Evolutionary conservation across 257 asterid species (phyloP).

Genomic region (Anisodus acutangulus): DNA sequence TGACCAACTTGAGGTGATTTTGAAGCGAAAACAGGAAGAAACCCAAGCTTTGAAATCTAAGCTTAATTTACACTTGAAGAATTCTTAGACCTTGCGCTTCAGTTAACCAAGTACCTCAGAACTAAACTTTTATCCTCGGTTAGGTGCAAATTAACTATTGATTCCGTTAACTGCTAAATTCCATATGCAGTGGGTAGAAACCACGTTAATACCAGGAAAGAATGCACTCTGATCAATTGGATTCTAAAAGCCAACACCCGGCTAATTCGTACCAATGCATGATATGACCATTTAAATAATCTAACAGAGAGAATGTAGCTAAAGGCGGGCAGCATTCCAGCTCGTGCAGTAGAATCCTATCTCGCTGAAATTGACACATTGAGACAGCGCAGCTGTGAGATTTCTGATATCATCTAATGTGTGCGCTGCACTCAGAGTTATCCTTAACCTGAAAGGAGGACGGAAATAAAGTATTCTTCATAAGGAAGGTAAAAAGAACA

Average conservation of each 20-base stretch:
- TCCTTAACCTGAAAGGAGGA: constrained; percentile 62
- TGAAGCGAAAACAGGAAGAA: too few species aligned
- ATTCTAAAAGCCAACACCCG: not conserved
- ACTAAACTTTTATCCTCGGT: too few species aligned
- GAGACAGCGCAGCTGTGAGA: constrained; percentile 68
- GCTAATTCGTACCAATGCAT: not conserved
- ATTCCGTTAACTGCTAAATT: not conserved
- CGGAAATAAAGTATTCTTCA: not conserved
- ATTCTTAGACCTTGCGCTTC: too few species aligned
- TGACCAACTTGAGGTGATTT: too few species aligned
- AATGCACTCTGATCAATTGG: not conserved
- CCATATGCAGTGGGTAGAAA: not conserved
- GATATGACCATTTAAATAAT: not conserved
- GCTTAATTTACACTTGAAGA: not conserved
- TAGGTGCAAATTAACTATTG: not conserved
- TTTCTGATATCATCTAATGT: constrained; percentile 72
- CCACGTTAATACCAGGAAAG: not conserved
- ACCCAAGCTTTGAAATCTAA: not conserved
- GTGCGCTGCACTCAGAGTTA: constrained; percentile 89
- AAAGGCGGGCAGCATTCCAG: constrained; percentile 60
- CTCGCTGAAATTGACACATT: constrained; percentile 68
- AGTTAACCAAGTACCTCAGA: too few species aligned
- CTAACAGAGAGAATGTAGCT: constrained; percentile 4
- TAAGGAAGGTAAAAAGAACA: not conserved
- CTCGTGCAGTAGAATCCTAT: constrained; percentile 40